Conservation (phyloP, 495 filamentous ascomycete species). For the Aspergillus coremiiformis region DNA sequence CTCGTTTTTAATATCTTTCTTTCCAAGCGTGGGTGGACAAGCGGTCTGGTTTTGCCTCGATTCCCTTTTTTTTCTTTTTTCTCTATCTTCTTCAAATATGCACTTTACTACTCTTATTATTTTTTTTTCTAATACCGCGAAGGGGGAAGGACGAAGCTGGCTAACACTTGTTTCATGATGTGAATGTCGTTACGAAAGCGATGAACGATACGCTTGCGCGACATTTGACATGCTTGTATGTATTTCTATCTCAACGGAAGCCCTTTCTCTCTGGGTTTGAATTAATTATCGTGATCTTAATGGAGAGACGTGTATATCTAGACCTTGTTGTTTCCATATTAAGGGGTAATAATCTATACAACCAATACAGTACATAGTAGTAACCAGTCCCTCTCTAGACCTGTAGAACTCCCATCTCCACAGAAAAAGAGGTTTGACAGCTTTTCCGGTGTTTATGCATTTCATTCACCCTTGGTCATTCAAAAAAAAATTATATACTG, state of each 20-base stretch:
- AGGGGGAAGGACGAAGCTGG: neutral
- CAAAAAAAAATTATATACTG: neutral
- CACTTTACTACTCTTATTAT: neutral
- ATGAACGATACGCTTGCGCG: constrained; percentile 15
- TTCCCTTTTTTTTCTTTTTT: constrained; percentile 3
- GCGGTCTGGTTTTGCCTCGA: constrained; percentile 6
- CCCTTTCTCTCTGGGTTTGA: neutral
- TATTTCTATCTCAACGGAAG: constrained; percentile 7
- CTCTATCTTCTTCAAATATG: neutral
- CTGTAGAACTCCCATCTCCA: too few relatives aligned
- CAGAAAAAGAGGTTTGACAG: too few relatives aligned
- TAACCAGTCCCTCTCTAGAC: too few relatives aligned
- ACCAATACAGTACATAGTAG: too few relatives aligned
- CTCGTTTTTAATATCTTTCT: constrained; percentile 9
- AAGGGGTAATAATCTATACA: neutral
- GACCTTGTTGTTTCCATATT: neutral
- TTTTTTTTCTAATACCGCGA: constrained; percentile 8
- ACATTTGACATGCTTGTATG: constrained; percentile 16
- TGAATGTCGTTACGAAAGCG: constrained; percentile 17
- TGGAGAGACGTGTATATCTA: neutral
- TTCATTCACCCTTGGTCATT: too few relatives aligned
- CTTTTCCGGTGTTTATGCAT: too few relatives aligned
- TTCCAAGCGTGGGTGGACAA: constrained; percentile 18
- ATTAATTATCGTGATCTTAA: constrained; percentile 5
- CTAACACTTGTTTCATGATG: constrained; percentile 1